These are phyloP conservation scores for Boletus semigastroideus DNA, from an alignment of 1,284 basidiomycete species.

Conservation along the genomic window DNA sequence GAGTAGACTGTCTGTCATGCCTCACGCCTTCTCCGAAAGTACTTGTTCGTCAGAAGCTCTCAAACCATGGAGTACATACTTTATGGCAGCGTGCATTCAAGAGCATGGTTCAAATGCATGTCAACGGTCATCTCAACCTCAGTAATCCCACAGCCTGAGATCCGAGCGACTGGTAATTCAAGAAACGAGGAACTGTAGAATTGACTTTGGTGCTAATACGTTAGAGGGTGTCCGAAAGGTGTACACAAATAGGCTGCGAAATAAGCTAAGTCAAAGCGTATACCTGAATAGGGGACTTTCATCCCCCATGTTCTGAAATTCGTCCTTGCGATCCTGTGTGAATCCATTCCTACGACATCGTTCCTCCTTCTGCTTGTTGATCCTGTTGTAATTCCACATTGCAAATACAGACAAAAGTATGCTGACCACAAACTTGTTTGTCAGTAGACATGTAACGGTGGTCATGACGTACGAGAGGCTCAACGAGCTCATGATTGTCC, in stretches of 20 bases:
- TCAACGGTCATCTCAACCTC: too few relatives aligned
- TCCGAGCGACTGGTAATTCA: background rate
- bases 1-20: too few relatives aligned
- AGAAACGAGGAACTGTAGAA: background rate
- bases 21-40: too few relatives aligned
- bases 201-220: background rate
- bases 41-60: too few relatives aligned
- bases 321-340: conserved; percentile 17
- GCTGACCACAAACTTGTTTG: conserved; percentile 15
- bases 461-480: conserved; percentile 33
- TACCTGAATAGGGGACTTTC: conserved; percentile 47
- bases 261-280: conserved; percentile 15
- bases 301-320: conserved; percentile 45
- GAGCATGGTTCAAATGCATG: too few relatives aligned
- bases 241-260: background rate
- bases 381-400: conserved; percentile 40
- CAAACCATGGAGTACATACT: too few relatives aligned
- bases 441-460: background rate
- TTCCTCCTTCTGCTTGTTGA: conserved; percentile 22
- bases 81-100: too few relatives aligned
- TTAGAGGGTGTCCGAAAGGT: background rate
- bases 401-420: conserved; percentile 26
- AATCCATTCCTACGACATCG: background rate
- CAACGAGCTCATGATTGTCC: conserved; percentile 48
- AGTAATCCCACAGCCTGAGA: too few relatives aligned